phyloP scores from a whole-genome alignment of 192 early-diverging fungal species.

The Ambispora gerdemannii region DNA sequence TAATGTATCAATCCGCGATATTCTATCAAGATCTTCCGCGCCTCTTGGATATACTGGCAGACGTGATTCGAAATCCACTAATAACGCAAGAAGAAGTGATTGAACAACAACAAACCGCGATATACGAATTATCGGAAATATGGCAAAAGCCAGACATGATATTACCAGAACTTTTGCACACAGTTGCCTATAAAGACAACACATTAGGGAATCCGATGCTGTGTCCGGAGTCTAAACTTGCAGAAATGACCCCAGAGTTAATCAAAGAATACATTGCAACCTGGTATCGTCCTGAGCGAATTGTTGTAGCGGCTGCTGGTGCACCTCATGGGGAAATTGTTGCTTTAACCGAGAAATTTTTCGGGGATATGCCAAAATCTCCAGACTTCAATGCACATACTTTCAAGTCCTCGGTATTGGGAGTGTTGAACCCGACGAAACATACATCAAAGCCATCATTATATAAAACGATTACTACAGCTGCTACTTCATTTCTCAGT shows the following conservation, averaged over 20 bases:
- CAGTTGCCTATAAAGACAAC: conserved; percentile 71
- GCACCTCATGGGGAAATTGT: conserved; percentile 83
- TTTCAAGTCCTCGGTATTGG: neutral
- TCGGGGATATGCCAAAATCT: conserved; percentile 64
- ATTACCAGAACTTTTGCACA: conserved; percentile 85
- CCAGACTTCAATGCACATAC: conserved; percentile 11
- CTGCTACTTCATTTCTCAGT: conserved; percentile 30
- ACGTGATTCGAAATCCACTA: conserved; percentile 74
- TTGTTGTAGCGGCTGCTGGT: conserved; percentile 86
- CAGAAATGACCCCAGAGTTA: conserved; percentile 60
- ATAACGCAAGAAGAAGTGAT: conserved; percentile 77
- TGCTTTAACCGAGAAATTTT: conserved; percentile 62
- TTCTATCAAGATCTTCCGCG: conserved; percentile 77
- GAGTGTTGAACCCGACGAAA: conserved; percentile 16
- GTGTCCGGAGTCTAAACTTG: conserved; percentile 66
- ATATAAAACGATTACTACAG: conserved; percentile 33
- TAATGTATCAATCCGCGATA: conserved; percentile 93
- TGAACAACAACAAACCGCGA: conserved; percentile 69
- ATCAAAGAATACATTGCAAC: conserved; percentile 69
- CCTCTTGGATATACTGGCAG: conserved; percentile 71
- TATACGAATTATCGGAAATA: conserved; percentile 88
- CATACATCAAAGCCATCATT: conserved; percentile 19
- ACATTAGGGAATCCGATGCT: conserved; percentile 80
- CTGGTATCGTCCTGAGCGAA: conserved; percentile 90
- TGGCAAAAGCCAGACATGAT: conserved; percentile 81